Percentiles rank a stretch among this genome's conserved stretches.
Conservation (phyloP, 257 asterid species). For the Scutellaria baicalensis region DNA sequence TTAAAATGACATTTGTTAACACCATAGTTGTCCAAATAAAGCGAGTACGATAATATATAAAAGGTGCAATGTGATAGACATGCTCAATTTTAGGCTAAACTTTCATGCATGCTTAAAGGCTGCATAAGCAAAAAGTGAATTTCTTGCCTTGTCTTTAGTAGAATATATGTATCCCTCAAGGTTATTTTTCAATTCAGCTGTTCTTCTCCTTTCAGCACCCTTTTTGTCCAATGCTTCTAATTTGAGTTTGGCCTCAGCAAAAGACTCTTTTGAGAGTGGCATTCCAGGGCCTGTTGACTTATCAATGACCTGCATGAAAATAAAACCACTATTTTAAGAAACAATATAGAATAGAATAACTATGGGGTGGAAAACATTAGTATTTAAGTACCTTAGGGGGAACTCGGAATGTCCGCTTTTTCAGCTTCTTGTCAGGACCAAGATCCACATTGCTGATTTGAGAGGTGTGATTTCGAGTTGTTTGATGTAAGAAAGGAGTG, state of each 20-base stretch:
- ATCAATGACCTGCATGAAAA: constrained; percentile 53
- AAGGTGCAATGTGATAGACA: not conserved
- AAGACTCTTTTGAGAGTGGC: constrained; percentile 68
- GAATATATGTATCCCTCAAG: constrained; percentile 94
- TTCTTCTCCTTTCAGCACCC: constrained; percentile 91
- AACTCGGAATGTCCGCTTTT: constrained; percentile 83
- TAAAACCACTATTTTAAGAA: constrained; percentile 10
- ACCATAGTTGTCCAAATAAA: not conserved
- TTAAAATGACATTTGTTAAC: not conserved
- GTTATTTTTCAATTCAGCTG: constrained; percentile 93
- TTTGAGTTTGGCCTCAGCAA: constrained; percentile 57
- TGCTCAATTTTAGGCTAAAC: not conserved
- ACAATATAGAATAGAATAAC: not conserved
- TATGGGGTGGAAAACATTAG: not conserved
- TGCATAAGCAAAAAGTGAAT: not conserved
- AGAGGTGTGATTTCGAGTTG: no score
- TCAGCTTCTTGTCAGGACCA: constrained; percentile 81
- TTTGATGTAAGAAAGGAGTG: no score
- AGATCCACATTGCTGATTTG: constrained; percentile 41
- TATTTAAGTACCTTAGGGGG: constrained; percentile 61
- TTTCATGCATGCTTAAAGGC: not conserved
- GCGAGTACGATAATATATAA: not conserved
- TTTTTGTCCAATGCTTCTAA: constrained; percentile 78
- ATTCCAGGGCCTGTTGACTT: constrained; percentile 82
- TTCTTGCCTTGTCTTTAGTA: constrained; percentile 82